These are phyloP conservation scores for Xerocomus amazonicus DNA, from an alignment of 1,284 basidiomycete genomes.

Conservation along the genomic window DNA sequence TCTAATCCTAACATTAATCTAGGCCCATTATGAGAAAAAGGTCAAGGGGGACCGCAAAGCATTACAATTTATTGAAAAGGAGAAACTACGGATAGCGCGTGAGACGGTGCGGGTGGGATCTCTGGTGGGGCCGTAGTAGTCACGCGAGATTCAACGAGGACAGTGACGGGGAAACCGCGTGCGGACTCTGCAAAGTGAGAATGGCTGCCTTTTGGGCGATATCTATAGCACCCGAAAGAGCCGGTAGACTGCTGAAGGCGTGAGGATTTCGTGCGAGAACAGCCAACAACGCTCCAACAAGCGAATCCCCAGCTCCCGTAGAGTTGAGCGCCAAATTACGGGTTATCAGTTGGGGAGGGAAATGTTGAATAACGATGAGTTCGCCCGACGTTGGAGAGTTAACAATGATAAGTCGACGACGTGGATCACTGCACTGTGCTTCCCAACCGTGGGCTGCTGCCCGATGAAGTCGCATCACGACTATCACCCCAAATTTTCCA, in stretches of 20 bases:
- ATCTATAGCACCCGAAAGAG: slow-evolving; percentile 43
- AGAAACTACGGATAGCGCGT: slow-evolving; percentile 45
- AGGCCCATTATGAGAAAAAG: slow-evolving; percentile 60
- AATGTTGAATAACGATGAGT: slow-evolving; percentile 66
- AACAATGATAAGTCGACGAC: slow-evolving; percentile 49
- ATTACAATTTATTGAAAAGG: slow-evolving; percentile 40
- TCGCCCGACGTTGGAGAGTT: slow-evolving; percentile 43
- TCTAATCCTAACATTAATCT: slow-evolving; percentile 3
- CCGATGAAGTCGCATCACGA: slow-evolving; percentile 56
- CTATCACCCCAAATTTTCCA: slow-evolving; percentile 63
- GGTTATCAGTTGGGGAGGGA: slow-evolving; percentile 51
- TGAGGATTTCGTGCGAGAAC: slow-evolving; percentile 43
- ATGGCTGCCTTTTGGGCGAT: slow-evolving; percentile 64
- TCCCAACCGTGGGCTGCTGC: slow-evolving; percentile 45
- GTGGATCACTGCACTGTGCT: slow-evolving; percentile 44
- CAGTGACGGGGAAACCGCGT: slow-evolving; percentile 63
- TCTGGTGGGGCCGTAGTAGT: slow-evolving; percentile 22
- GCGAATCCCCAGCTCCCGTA: slow-evolving; percentile 88
- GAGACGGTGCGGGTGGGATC: slow-evolving; percentile 61
- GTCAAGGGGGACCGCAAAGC: slow-evolving; percentile 40
- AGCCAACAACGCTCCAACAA: slow-evolving; percentile 75
- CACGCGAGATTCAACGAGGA: slow-evolving; percentile 33
- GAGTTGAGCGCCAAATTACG: slow-evolving; percentile 60
- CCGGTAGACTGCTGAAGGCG: slow-evolving; percentile 43
- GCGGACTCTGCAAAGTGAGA: slow-evolving; percentile 56